Percentiles rank a stretch among this genome's conserved stretches.
phyloP scores from a whole-genome alignment of 768 basidiomycete species.

The Phlebiopsis flavidoalba region DNA sequence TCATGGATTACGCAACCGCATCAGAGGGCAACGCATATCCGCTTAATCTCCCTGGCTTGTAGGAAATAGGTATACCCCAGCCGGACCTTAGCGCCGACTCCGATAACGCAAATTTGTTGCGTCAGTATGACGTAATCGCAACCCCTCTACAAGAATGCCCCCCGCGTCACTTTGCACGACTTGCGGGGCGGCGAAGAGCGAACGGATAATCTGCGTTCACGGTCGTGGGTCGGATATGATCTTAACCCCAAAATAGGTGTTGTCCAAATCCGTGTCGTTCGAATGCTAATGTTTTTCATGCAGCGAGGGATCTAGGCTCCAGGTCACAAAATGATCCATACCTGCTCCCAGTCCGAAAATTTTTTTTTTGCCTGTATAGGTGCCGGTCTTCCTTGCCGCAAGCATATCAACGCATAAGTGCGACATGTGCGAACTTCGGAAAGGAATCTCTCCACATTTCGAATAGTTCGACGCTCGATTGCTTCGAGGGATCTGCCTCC shows the following conservation, averaged over 20 bases:
- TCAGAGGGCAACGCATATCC: conserved; percentile 66
- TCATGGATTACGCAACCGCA: conserved; percentile 74
- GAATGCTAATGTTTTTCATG: neutral
- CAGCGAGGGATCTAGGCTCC: conserved; percentile 20
- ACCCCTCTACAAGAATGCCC: too few relatives aligned
- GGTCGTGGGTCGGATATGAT: conserved; percentile 80
- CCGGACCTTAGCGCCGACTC: conserved; percentile 47
- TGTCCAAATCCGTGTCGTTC: conserved; percentile 9
- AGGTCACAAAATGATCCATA: conserved; percentile 34
- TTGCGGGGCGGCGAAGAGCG: conserved; percentile 65
- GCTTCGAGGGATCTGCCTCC: conserved; percentile 69
- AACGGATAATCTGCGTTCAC: conserved; percentile 80
- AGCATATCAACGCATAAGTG: conserved; percentile 82
- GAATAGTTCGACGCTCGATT: conserved; percentile 63
- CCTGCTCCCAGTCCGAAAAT: conserved; percentile 37
- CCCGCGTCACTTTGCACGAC: conserved; percentile 69
- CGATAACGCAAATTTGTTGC: conserved; percentile 82
- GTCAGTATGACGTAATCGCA: too few relatives aligned
- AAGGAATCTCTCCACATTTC: conserved; percentile 71
- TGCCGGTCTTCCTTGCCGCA: conserved; percentile 72
- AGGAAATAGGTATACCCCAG: too few relatives aligned
- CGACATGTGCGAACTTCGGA: conserved; percentile 73
- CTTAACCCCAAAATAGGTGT: conserved; percentile 86
- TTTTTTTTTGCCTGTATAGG: conserved; percentile 64
- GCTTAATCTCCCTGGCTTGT: conserved; percentile 51